Base-by-base conservation (phyloP, 345 rosid species). In the Pugionium cornutum region DNA sequence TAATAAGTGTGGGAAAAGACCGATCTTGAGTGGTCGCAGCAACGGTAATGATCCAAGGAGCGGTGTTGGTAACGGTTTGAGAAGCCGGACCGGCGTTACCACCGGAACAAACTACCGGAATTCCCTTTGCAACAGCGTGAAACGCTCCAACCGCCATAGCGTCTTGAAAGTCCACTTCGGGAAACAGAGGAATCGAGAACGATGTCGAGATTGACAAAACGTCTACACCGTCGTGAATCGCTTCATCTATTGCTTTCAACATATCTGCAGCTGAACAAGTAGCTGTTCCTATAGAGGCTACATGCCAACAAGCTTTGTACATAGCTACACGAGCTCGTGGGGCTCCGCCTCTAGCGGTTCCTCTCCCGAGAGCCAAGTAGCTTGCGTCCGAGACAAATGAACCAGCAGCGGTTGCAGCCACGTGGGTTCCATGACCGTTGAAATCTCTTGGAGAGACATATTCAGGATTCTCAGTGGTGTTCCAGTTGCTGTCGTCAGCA, bases 391-490 rank as follows among this genome's bases (percentile, higher is more conserved):
- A 10, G 40, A 82, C 84, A 18, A 65, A 66, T 4, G 74, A 75
- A 4, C 89, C 89, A 18, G 74, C 83, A 1, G 91, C 87, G 0
- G 80, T 86, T 55, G 83, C 75, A 9, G 91, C 70, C 3, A 86
- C 81, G 68, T 84, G 89, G 0, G 85, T 82, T 3, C 91, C 96
- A 33, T 86, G 91, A 30, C 89, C 89, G 25, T 53, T 49, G 0
- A 77, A 81, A 55, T 84, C 89, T 62, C 90, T 69, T 0, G 86
- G 80, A 6, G 87, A 83, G 28, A 81, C 26, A 35, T 72, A 83
- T 32, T 83, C 85, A 6, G 6, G 51, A 50, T 67, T 56, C 39
- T 64, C 77, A 0, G 78, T 67, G 3, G 70, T 49, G 33, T 80
- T 79, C 60, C 79, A 48, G 18, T 77, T 75, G 46, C 63, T 66